Percentiles rank a stretch among this genome's conserved stretches.
These are phyloP conservation scores for Aspergillus kassunensis DNA, from an alignment of 495 filamentous ascomycete genomes.

Conservation along the genomic window DNA sequence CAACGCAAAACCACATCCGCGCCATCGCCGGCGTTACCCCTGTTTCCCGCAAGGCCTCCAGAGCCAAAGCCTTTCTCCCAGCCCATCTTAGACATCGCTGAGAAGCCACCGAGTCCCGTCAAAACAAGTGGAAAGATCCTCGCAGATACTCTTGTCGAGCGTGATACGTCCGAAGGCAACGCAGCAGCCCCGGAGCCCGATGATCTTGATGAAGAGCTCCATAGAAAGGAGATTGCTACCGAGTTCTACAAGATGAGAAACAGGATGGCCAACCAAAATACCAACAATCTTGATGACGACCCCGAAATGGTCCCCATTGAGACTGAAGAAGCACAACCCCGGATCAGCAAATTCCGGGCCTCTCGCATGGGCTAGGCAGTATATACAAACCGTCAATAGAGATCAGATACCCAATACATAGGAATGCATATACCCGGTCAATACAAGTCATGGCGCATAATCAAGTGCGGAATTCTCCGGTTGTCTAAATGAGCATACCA, in stretches of 20 bases:
- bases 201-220: slow-evolving; percentile 66
- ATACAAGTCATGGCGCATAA: not conserved
- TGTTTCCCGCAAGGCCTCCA: slow-evolving; percentile 42
- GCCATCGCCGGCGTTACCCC: slow-evolving; percentile 24
- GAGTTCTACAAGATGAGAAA: slow-evolving; percentile 81
- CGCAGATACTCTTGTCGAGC: slow-evolving; percentile 60
- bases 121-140: slow-evolving; percentile 54
- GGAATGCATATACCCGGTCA: not conserved
- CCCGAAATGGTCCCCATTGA: slow-evolving; percentile 55
- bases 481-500: slow-evolving; percentile 14
- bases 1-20: slow-evolving; percentile 15
- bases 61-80: slow-evolving; percentile 45
- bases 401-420: slow-evolving; percentile 12
- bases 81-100: slow-evolving; percentile 36
- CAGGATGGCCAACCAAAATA: slow-evolving; percentile 70
- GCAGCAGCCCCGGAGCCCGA: slow-evolving; percentile 53
- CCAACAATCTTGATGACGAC: slow-evolving; percentile 65
- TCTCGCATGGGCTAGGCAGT: slow-evolving; percentile 57
- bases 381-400: slow-evolving; percentile 13
- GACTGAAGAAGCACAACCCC: slow-evolving; percentile 60
- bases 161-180: slow-evolving; percentile 30
- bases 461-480: not conserved
- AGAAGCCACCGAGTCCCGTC: slow-evolving; percentile 20
- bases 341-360: slow-evolving; percentile 85
- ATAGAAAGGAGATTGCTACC: slow-evolving; percentile 70